Evolutionary conservation across 2,329 filamentous ascomycete species (phyloP).

Genomic region (Diplodia seriata): DNA sequence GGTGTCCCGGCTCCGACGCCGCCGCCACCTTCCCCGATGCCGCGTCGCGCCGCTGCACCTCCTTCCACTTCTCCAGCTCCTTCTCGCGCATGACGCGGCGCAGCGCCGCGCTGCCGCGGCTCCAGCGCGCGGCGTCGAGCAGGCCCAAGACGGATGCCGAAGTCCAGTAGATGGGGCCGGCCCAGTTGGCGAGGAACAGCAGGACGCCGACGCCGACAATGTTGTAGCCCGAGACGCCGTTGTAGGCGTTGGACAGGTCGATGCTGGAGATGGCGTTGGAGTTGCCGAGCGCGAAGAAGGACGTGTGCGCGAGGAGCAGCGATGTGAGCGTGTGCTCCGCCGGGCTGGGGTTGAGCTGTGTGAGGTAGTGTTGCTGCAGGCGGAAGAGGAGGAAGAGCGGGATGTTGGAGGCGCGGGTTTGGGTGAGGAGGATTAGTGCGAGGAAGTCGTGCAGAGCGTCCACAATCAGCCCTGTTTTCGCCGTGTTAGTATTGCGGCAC

Average conservation of each 20-base stretch:
- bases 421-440: slow-evolving; percentile 81
- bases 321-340: slow-evolving; percentile 70
- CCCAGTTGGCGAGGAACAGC: slow-evolving; percentile 91
- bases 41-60: slow-evolving; percentile 33
- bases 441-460: slow-evolving; percentile 66
- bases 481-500: background rate
- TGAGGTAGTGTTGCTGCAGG: slow-evolving; percentile 63
- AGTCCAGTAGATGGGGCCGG: slow-evolving; percentile 88
- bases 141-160: slow-evolving; percentile 52
- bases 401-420: slow-evolving; percentile 84
- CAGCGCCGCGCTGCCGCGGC: slow-evolving; percentile 12
- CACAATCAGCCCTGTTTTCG: slow-evolving; percentile 2
- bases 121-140: slow-evolving; percentile 29
- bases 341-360: slow-evolving; percentile 55
- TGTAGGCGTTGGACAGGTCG: slow-evolving; percentile 93
- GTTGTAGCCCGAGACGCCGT: slow-evolving; percentile 84
- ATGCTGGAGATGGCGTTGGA: slow-evolving; percentile 96
- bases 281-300: slow-evolving; percentile 90
- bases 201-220: slow-evolving; percentile 80
- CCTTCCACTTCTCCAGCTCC: slow-evolving; percentile 13
- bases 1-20: background rate
- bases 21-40: slow-evolving; percentile 31
- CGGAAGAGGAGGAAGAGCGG: slow-evolving; percentile 82
- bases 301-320: slow-evolving; percentile 78
- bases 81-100: slow-evolving; percentile 21